Evolutionary conservation across 176 grass and related monocot species (phyloP).

Genomic region (Saccharum spontaneum): DNA sequence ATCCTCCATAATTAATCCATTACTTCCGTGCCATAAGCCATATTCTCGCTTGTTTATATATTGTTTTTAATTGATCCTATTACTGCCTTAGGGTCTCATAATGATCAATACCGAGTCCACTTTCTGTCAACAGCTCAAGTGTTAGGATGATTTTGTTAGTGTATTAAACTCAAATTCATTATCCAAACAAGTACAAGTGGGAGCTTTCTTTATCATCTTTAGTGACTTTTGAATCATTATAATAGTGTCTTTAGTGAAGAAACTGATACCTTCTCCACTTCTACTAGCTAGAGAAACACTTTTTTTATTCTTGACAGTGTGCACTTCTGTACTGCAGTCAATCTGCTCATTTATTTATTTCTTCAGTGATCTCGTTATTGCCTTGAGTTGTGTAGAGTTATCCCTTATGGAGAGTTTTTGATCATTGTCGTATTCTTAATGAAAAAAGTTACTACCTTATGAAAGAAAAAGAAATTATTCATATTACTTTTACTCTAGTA

Average conservation of each 20-base stretch:
- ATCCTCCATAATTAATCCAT: neutral
- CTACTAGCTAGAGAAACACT: neutral
- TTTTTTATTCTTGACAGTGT: neutral
- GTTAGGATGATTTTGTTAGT: neutral
- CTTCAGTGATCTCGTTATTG: neutral
- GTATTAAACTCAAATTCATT: neutral
- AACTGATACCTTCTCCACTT: neutral
- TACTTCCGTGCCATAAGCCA: neutral
- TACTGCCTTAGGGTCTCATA: neutral
- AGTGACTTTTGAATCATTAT: neutral
- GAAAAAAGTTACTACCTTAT: conserved; percentile 4
- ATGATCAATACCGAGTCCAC: neutral
- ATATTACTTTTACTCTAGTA: neutral
- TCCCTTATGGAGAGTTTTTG: neutral
- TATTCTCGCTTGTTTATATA: neutral
- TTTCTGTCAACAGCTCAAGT: neutral
- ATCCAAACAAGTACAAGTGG: neutral
- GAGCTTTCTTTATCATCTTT: neutral
- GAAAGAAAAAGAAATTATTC: neutral
- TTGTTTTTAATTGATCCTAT: conserved; percentile 1
- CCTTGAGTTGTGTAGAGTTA: neutral
- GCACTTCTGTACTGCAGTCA: conserved; percentile 6
- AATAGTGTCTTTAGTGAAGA: neutral
- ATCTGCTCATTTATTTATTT: neutral
- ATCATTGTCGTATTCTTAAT: neutral